phyloP scores from a whole-genome alignment of 768 basidiomycete genomes.

The Suillus brevipes region DNA sequence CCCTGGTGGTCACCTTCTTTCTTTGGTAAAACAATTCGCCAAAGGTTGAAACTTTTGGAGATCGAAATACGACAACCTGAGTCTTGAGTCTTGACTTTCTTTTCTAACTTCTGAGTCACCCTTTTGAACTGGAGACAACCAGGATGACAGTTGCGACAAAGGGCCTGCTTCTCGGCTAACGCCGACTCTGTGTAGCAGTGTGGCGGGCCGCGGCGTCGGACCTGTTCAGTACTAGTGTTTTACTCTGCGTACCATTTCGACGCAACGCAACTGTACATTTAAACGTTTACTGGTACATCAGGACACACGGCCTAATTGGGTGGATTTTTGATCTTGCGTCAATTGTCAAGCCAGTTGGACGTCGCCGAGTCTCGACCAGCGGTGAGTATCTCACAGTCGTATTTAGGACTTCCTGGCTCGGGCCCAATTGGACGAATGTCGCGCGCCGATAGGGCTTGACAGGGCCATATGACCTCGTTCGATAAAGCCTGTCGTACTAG shows the following conservation, averaged over 20 bases:
- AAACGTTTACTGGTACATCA: neutral
- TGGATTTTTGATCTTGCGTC: neutral
- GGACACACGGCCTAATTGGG: neutral
- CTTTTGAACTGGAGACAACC: neutral
- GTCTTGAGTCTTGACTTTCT: neutral
- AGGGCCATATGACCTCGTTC: slow-evolving; percentile 1
- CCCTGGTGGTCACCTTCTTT: neutral
- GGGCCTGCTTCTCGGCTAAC: neutral
- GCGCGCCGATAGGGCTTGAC: neutral
- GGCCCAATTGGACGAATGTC: neutral
- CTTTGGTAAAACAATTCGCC: neutral
- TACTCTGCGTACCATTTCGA: too few species aligned
- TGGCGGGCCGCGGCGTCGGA: too few species aligned
- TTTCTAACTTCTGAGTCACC: neutral
- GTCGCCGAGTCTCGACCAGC: too few species aligned
- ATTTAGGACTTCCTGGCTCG: neutral
- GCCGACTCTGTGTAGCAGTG: too few species aligned
- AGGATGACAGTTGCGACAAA: neutral
- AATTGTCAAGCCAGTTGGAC: neutral
- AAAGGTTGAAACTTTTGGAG: neutral
- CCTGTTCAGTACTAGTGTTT: too few species aligned
- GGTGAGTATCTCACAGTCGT: slow-evolving; percentile 1
- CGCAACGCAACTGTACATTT: too few species aligned
- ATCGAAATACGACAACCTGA: neutral
- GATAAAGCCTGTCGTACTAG: neutral